Evolutionary conservation across 306 rosid genomes (phyloP).

Genomic region (Prunus mume): DNA sequence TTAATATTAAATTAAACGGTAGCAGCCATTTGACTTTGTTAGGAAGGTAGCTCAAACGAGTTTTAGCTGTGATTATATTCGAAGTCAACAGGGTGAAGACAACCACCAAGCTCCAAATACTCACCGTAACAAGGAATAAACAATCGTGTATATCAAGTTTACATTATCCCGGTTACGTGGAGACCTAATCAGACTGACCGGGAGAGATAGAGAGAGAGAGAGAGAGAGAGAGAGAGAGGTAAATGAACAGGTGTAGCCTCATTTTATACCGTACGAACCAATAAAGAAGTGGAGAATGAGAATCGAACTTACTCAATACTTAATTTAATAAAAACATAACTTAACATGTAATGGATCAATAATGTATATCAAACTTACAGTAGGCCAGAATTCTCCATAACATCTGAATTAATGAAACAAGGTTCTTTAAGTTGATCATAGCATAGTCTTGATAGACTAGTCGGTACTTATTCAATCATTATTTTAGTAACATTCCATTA

Average conservation of each 20-base stretch:
- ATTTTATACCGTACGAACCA: no score
- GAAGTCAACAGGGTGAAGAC: neutral
- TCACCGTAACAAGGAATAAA: neutral
- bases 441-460: neutral
- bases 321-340: neutral
- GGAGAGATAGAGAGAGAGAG: no score
- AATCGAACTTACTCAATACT: no score
- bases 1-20: neutral
- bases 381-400: neutral
- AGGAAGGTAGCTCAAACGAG: neutral
- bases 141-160: neutral
- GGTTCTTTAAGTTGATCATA: neutral
- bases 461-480: neutral
- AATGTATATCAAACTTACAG: neutral
- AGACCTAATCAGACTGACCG: neutral
- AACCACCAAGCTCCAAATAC: neutral
- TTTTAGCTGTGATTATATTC: neutral
- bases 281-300: neutral
- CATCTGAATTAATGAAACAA: neutral
- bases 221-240: no score
- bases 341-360: neutral
- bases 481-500: neutral
- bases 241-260: no score
- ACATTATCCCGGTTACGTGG: neutral
- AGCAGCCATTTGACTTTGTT: constrained; percentile 2